phyloP scores from a whole-genome alignment of 2,329 filamentous ascomycete genomes.

The Diplocarpon rosae region DNA sequence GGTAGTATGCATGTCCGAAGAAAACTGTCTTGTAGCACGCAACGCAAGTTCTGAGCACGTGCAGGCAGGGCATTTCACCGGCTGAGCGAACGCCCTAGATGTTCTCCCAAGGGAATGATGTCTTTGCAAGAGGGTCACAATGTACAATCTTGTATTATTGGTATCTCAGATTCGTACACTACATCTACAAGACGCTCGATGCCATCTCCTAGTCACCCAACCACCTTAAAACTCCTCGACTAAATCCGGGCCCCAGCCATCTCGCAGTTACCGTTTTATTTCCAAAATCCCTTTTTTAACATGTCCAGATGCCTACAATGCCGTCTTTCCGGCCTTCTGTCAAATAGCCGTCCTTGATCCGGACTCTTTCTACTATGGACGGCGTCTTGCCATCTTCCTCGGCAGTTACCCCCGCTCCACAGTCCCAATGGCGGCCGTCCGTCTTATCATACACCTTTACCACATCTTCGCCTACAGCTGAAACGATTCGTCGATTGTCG shows the following conservation, averaged over 20 bases:
- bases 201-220: background rate
- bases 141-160: conserved; percentile 6
- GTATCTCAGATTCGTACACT: conserved; percentile 13
- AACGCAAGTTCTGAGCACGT: too few relatives aligned
- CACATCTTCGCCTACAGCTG: conserved; percentile 82
- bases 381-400: conserved; percentile 54
- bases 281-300: conserved; percentile 32
- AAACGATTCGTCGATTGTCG: conserved; percentile 77
- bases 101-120: too few relatives aligned
- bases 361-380: conserved; percentile 69
- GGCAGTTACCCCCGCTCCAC: conserved; percentile 68
- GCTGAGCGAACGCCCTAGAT: too few relatives aligned
- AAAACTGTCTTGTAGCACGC: too few relatives aligned
- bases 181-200: conserved; percentile 12
- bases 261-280: background rate
- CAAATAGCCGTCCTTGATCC: conserved; percentile 88
- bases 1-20: too few relatives aligned
- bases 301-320: conserved; percentile 83
- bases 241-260: background rate
- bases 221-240: conserved; percentile 2
- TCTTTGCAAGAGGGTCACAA: background rate
- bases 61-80: too few relatives aligned
- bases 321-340: conserved; percentile 84
- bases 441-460: conserved; percentile 98
- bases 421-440: conserved; percentile 93